Evolutionary conservation across 2,329 filamentous ascomycete species (phyloP), one percentile per base, ranked within the genome.

Genomic region (Fusarium sp.): DNA sequence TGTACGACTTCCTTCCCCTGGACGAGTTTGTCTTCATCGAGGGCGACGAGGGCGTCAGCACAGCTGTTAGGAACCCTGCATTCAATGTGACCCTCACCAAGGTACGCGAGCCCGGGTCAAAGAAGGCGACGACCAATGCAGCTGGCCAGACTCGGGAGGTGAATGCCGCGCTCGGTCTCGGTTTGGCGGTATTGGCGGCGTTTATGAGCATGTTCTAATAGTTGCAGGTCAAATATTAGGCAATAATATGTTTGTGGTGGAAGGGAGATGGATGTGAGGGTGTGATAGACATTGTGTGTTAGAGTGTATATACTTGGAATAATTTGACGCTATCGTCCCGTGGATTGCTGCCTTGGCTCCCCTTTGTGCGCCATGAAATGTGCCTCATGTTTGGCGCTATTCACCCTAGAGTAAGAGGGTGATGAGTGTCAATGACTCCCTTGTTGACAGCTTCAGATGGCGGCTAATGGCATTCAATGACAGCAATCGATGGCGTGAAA

Each of bases 1-100:
- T 79, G 9, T 84, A 82, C 72, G 75, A 81, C 39, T 81, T 80
- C 24, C 67, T 80, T 2, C 78, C 79, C 9, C 59, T 82, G 5
- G 78, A 81, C 16, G 71, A 82, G 39, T 82, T 83, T 33, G 69
- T 80, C 0, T 78, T 83, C 39, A n/a, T 57, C 10, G 59, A 72
- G 33, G 73, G 69, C 0, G 65, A 75, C 6, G 70, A 67, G 27
- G 69, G 62, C 5, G n/a, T 67, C 0, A 68, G 64, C 31, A 61
- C 73, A n/a, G 62, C 69, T 20, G 73, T 81, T 2, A 72, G 37
- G 65, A 81, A 54, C 37, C 73, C 73, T 35, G 79, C 74, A 4
- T 81, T 81, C 45, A 77, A 79, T 33, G 73, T 80, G 2, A 79
- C 79, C 4, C 24, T 81, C 56, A 78, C 64, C 6, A 81, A 78